Conservation (phyloP, 78 protist species). For the Dictyostelium brefeldianum region DNA sequence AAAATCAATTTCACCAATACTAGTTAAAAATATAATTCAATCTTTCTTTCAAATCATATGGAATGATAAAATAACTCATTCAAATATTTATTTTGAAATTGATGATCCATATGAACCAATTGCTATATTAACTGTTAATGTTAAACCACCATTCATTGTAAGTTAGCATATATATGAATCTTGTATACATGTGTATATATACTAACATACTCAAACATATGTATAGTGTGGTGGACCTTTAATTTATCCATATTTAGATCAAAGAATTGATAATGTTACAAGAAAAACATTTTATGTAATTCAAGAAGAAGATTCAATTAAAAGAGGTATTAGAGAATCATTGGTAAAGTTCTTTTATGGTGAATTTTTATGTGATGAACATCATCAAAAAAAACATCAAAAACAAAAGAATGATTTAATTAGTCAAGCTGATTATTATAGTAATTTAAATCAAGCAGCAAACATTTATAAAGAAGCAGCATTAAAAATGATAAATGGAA, state of each 20-base stretch:
- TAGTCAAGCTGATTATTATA: neutral
- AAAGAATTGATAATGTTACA: neutral
- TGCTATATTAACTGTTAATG: neutral
- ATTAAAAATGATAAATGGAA: neutral
- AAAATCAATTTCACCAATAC: neutral
- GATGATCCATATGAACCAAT: neutral
- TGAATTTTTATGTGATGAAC: slow-evolving; percentile 17
- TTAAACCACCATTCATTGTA: neutral
- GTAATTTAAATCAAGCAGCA: neutral
- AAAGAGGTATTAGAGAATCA: neutral
- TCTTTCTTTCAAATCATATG: slow-evolving; percentile 6
- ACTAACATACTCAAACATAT: too few species aligned
- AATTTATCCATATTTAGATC: neutral
- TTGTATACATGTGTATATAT: too few species aligned
- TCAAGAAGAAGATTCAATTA: neutral
- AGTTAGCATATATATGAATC: too few species aligned
- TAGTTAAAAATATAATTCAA: neutral
- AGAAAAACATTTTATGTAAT: neutral
- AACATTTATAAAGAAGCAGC: neutral
- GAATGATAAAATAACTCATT: neutral
- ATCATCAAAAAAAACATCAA: slow-evolving; percentile 2
- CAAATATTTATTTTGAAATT: slow-evolving; percentile 16
- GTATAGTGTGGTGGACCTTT: neutral
- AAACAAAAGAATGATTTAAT: neutral
- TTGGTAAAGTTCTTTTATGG: neutral